Base-by-base conservation (phyloP, 768 basidiomycete genomes). In the Porpolomopsis calyptriformis region DNA sequence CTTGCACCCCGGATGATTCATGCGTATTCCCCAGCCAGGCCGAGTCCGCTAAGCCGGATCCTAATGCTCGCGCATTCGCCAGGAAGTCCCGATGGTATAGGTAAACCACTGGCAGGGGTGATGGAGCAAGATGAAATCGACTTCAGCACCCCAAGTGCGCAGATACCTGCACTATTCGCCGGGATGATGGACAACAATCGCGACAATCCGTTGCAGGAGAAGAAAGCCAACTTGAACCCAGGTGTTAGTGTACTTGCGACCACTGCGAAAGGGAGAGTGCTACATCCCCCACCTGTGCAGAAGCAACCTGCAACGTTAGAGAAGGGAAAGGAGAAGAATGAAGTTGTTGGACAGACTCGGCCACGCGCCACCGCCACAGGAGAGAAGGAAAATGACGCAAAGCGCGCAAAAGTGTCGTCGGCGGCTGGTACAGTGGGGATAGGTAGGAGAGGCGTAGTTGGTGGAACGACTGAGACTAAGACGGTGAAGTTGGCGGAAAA, bases 21-120 rank as follows among this genome's bases (percentile, higher is more conserved):
- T 51, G 84, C 85, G 0, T 90, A 89, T 51, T 88, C 87, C 0
- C 86, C 86, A 23, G 80, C 69, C 2, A 81, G 78, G 58, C 86
- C 87, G 0, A 87, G 84, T 51, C 86, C 86, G 2, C 69, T 90
- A 25, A 86, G 83, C 49, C 74, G 85, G 9, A 86, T 89, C 44
- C 69, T 88, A 19, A 76, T 80, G 78, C 68, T 88, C 35, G 72
- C 69, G 3, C 67, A 80, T 50, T 84, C 82, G 1, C 79, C 79
- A 4, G 61, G 69, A 27, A 68, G 64, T 41, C 62, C 68, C n/a
- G 34, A 52, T 4, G 58, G 54, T 19, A 55, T 50, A 19, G 53
- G 62, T 10, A 60, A 63, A 4, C 26, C 31, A 19, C 35, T 50
- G 31, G 61, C 60, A 7, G 61, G 68, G 14, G 52, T 58, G 1